Percentiles rank a stretch among this genome's conserved stretches.
Conservation (phyloP, 345 rosid genomes). For the Odontarrhena argentea region DNA sequence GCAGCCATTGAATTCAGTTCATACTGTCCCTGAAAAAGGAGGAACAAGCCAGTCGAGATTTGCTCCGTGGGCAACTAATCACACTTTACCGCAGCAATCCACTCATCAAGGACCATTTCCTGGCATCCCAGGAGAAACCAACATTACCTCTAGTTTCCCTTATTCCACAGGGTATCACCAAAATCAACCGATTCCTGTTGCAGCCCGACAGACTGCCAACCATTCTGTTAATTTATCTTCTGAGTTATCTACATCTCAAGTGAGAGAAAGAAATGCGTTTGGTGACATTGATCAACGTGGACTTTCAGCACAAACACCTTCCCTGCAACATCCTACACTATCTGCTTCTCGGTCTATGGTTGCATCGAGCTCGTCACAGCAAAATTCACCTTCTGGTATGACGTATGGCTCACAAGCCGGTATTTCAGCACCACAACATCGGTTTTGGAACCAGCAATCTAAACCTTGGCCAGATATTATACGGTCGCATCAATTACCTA, state of each 20-base stretch:
- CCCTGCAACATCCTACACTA: constrained; percentile 43
- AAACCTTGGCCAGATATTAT: constrained; percentile 37
- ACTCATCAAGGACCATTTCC: constrained; percentile 44
- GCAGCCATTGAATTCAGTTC: constrained; percentile 34
- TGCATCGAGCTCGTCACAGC: constrained; percentile 43
- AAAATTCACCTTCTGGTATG: constrained; percentile 36
- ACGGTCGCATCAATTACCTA: constrained; percentile 39
- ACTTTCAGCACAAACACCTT: constrained; percentile 47
- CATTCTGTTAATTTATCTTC: constrained; percentile 41
- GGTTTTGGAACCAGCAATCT: constrained; percentile 44
- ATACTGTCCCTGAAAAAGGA: constrained; percentile 42
- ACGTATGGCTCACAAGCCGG: constrained; percentile 39
- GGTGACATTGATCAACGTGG: constrained; percentile 49
- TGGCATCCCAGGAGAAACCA: constrained; percentile 40
- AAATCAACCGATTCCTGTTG: constrained; percentile 41
- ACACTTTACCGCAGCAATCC: constrained; percentile 42
- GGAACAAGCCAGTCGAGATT: constrained; percentile 44
- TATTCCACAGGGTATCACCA: constrained; percentile 46
- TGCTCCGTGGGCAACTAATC: constrained; percentile 46
- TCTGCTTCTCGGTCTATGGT: constrained; percentile 41
- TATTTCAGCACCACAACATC: constrained; percentile 43
- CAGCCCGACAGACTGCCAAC: constrained; percentile 38
- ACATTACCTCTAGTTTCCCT: constrained; percentile 47
- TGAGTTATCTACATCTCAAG: constrained; percentile 41
- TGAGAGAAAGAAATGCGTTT: constrained; percentile 39